Conservation (phyloP, 2,329 filamentous ascomycete genomes). For the Zymoseptoria ardabiliae region DNA sequence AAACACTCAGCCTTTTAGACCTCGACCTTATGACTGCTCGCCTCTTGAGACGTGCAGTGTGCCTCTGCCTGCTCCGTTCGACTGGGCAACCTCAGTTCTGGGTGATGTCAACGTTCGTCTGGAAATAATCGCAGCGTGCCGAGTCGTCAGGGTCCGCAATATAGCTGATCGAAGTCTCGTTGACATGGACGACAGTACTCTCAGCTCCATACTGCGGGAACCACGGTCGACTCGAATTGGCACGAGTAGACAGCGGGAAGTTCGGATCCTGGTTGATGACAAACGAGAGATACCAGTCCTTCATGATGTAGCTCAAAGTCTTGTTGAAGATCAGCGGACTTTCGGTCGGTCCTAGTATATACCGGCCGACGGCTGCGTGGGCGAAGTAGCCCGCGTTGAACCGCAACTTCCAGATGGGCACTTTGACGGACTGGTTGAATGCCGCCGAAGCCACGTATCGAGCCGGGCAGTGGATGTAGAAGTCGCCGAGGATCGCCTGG, state of each 20-base stretch:
- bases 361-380: neutral
- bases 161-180: conserved; percentile 19
- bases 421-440: neutral
- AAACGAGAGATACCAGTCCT: conserved; percentile 31
- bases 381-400: neutral
- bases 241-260: conserved; percentile 17
- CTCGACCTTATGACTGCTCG: neutral
- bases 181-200: conserved; percentile 16
- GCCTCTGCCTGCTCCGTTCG: neutral
- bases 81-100: conserved; percentile 14
- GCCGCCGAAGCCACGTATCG: neutral
- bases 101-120: conserved; percentile 19
- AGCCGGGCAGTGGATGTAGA: neutral
- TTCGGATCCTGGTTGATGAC: conserved; percentile 30
- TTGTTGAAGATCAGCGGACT: conserved; percentile 15
- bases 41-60: neutral
- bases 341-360: neutral
- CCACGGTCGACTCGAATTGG: conserved; percentile 16
- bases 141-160: conserved; percentile 17
- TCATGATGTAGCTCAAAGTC: conserved; percentile 29
- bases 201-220: conserved; percentile 25
- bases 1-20: too few relatives aligned
- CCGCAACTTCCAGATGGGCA: neutral
- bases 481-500: neutral
- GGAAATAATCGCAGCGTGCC: conserved; percentile 20